Percentiles rank a stretch among this genome's conserved stretches.
These are phyloP conservation scores for Neonectria magnoliae DNA, from an alignment of 2,329 filamentous ascomycete genomes.

Conservation along the genomic window DNA sequence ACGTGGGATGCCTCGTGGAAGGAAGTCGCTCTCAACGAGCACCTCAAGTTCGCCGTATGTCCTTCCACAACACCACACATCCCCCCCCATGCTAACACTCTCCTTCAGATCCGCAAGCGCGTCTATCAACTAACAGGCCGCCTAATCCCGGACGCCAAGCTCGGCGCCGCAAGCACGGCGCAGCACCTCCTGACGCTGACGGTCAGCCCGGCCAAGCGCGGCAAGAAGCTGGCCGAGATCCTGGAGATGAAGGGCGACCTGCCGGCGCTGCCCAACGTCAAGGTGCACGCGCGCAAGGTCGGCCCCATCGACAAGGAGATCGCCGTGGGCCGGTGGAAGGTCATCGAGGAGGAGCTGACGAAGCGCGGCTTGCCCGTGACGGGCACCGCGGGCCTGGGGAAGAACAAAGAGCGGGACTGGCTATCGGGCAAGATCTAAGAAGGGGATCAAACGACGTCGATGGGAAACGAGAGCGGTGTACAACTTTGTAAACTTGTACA, in stretches of 20 bases:
- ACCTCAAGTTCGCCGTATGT: constrained; percentile 81
- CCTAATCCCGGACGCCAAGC: constrained; percentile 75
- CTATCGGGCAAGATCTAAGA: constrained; percentile 51
- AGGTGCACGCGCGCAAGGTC: constrained; percentile 70
- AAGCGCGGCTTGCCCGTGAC: constrained; percentile 69
- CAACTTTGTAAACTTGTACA: constrained; percentile 45
- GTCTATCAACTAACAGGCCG: constrained; percentile 83
- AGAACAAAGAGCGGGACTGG: constrained; percentile 57
- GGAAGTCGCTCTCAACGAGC: constrained; percentile 64
- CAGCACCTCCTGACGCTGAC: constrained; percentile 65
- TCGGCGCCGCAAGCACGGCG: constrained; percentile 65
- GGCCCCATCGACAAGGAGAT: constrained; percentile 78
- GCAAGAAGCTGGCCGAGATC: constrained; percentile 70
- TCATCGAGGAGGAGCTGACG: constrained; percentile 76
- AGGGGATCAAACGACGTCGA: constrained; percentile 15
- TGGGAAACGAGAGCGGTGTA: constrained; percentile 31
- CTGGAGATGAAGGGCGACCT: constrained; percentile 61
- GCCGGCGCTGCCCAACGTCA: constrained; percentile 72
- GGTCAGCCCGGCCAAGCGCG: constrained; percentile 63
- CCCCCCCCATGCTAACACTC: constrained; percentile 26
- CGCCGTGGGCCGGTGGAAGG: constrained; percentile 79
- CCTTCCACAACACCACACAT: neutral
- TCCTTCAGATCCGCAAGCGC: constrained; percentile 79
- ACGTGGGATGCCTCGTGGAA: constrained; percentile 68
- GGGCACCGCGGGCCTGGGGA: constrained; percentile 54